Conservation (phyloP, 495 filamentous ascomycete species). For the Penicillium dipodomyicola region DNA sequence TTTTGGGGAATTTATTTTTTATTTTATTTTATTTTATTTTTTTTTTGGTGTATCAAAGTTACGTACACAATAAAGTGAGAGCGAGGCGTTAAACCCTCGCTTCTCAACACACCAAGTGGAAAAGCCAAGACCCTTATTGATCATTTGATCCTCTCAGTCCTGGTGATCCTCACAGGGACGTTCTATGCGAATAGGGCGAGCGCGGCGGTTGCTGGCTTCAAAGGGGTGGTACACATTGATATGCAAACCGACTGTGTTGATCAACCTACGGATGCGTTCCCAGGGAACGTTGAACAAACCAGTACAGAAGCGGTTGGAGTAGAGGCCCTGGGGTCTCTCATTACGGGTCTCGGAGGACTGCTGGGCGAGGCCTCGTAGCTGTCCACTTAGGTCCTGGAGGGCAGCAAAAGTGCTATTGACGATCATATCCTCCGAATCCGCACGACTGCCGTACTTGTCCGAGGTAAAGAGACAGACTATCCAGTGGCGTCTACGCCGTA, state of each 20-base stretch:
- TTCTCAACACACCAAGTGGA: not conserved
- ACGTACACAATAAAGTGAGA: not conserved
- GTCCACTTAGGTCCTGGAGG: slow-evolving; percentile 34
- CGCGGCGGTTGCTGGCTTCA: not conserved
- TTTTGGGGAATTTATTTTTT: no score
- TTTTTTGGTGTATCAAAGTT: not conserved
- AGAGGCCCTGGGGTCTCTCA: not conserved
- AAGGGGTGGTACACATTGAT: slow-evolving; percentile 1
- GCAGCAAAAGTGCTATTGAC: slow-evolving; percentile 40
- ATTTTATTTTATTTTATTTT: no score
- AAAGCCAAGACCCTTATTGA: not conserved
- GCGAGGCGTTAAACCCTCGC: not conserved
- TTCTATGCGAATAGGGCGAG: not conserved
- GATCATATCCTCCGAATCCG: slow-evolving; percentile 32
- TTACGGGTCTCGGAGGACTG: not conserved
- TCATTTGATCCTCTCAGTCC: not conserved
- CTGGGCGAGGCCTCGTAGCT: not conserved
- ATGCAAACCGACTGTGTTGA: not conserved
- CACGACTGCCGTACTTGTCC: slow-evolving; percentile 26
- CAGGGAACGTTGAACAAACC: slow-evolving; percentile 6
- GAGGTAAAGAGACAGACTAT: slow-evolving; percentile 52
- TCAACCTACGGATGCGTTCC: not conserved
- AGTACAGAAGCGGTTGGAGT: not conserved
- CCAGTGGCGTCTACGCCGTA: slow-evolving; percentile 37
- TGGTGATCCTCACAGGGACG: not conserved